A percentile compares a stretch with the other conserved stretches of the same genome.
phyloP scores from a whole-genome alignment of 2,329 filamentous ascomycete genomes.

The Aureobasidium pullulans region DNA sequence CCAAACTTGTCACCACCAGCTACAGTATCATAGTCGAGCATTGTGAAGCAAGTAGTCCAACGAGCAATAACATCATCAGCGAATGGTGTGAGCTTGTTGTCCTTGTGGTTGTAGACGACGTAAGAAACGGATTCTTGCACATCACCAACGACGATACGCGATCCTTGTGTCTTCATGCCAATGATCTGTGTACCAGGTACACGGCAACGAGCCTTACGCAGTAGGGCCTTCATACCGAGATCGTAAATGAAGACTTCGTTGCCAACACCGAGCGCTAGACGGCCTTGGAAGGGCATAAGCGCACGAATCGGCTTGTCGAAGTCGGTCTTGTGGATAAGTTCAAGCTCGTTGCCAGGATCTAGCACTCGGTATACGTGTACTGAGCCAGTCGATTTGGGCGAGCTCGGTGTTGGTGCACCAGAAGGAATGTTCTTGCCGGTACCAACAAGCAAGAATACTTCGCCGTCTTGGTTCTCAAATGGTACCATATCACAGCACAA shows the following conservation, averaged over 20 bases:
- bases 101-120: slow-evolving; percentile 85
- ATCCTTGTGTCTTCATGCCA: slow-evolving; percentile 81
- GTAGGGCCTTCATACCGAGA: slow-evolving; percentile 81
- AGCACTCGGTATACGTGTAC: slow-evolving; percentile 89
- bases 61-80: slow-evolving; percentile 81
- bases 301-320: slow-evolving; percentile 83
- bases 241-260: slow-evolving; percentile 81
- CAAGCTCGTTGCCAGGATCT: slow-evolving; percentile 76
- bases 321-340: slow-evolving; percentile 95
- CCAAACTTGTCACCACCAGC: slow-evolving; percentile 97
- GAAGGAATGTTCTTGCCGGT: slow-evolving; percentile 75
- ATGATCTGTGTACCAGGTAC: slow-evolving; percentile 59
- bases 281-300: slow-evolving; percentile 88
- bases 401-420: slow-evolving; percentile 15
- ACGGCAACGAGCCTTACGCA: slow-evolving; percentile 63
- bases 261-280: slow-evolving; percentile 77
- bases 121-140: slow-evolving; percentile 87
- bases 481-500: slow-evolving; percentile 77
- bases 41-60: slow-evolving; percentile 83
- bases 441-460: slow-evolving; percentile 86
- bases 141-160: slow-evolving; percentile 84
- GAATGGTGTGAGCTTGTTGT: slow-evolving; percentile 89
- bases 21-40: slow-evolving; percentile 96
- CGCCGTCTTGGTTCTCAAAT: slow-evolving; percentile 82
- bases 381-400: slow-evolving; percentile 49